Percentiles rank a stretch among this genome's conserved stretches.
phyloP scores from a whole-genome alignment of 352 stramenopile genomes.

The Pythium brachiatum region DNA sequence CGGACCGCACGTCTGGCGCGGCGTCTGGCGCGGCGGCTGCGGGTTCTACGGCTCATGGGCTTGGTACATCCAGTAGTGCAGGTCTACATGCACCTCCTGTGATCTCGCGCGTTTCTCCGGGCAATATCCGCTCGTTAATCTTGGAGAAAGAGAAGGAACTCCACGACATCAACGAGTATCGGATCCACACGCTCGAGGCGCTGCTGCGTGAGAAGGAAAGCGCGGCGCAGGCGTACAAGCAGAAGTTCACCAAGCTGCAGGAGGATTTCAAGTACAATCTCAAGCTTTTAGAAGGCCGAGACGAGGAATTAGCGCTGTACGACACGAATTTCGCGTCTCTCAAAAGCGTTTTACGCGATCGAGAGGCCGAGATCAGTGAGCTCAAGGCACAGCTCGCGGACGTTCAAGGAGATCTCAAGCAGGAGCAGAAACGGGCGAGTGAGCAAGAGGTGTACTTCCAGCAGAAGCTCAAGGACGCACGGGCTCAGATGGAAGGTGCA shows the following conservation, averaged over 20 bases:
- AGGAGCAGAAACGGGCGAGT: slow-evolving; percentile 32
- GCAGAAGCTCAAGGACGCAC: slow-evolving; percentile 76
- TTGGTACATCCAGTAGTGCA: background rate
- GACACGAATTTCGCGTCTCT: slow-evolving; percentile 82
- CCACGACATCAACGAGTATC: slow-evolving; percentile 92
- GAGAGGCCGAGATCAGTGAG: slow-evolving; percentile 67
- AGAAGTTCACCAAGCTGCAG: slow-evolving; percentile 84
- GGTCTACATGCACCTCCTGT: background rate
- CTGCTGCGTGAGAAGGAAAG: slow-evolving; percentile 75
- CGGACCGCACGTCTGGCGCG: background rate
- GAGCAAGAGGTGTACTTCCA: slow-evolving; percentile 59
- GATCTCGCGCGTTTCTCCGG: slow-evolving; percentile 37
- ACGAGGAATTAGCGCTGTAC: slow-evolving; percentile 88
- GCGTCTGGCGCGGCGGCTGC: slow-evolving; percentile 5
- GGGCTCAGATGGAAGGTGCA: slow-evolving; percentile 64
- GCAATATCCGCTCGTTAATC: slow-evolving; percentile 86
- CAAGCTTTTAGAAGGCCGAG: slow-evolving; percentile 87
- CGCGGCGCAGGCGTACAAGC: slow-evolving; percentile 44
- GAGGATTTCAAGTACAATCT: slow-evolving; percentile 94
- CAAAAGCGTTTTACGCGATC: slow-evolving; percentile 73
- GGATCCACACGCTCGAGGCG: slow-evolving; percentile 75
- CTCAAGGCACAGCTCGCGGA: slow-evolving; percentile 56
- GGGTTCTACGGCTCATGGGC: background rate
- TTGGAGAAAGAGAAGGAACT: slow-evolving; percentile 90
- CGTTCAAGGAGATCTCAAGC: slow-evolving; percentile 47